Base-by-base conservation (phyloP, 2,329 filamentous ascomycete genomes). In the Pestalotiopsis fici region DNA sequence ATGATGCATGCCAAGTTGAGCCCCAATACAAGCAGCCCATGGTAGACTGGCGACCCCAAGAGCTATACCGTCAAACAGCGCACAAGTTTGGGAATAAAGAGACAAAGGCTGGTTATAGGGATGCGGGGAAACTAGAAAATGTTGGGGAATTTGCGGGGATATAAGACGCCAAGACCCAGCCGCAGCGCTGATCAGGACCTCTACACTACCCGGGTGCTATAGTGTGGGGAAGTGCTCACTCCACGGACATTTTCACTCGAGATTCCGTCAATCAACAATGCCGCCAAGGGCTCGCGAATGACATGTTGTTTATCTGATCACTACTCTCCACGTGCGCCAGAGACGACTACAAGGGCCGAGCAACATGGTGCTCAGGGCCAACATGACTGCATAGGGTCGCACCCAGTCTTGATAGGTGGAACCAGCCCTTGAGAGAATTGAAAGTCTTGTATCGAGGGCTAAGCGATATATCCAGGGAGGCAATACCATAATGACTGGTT, bases 261-360 rank as follows among this genome's bases (percentile, higher is more conserved):
- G 68, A 65, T 71, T 72, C 71, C 71, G 69, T 73, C 71, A 72
- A 72, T 73, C 71, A 72, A n/a, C 64, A 31, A 13, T 5, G 3
- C 27, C 47, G 50, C 67, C 55, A 65, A 65, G 50, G 25, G 13
- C 39, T 23, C 27, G 15, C 25, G 35, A 18, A 59, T 25, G 39
- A 60, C 25, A 5, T 57, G 27, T 59, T 47, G 65, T 23, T 18
- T 18, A 35, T 61, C 55, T 43, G 37, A 66, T 25, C 64, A 59
- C n/a, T 35, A n/a, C 57, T 66, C 57, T 61, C 64, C 64, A 61
- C 57, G 55, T 66, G 56, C 39, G 23, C n/a, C 9, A 18, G 28
- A 65, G 50, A 50, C 21, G 50, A 31, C 1, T n/a, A 43, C 25
- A 6, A 35, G 37, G 11, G 9, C 27, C 3, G 7, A 47, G 31